These are phyloP conservation scores for Podila clonocystis DNA, from an alignment of 192 early-diverging fungal species.

Conservation along the genomic window DNA sequence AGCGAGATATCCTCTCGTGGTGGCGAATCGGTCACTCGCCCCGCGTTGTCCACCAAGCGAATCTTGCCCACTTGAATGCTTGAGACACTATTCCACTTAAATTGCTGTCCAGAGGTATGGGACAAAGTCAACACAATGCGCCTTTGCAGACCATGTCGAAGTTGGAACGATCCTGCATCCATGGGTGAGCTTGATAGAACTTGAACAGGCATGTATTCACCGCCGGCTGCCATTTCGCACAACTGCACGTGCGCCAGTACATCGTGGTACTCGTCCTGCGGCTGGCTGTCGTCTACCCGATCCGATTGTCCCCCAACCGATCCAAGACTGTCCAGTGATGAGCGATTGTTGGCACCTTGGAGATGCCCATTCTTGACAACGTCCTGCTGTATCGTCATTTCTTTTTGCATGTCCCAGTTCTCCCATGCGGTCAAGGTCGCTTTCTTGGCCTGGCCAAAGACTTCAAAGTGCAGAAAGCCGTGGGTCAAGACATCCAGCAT, in stretches of 20 bases:
- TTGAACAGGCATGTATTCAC: conserved; percentile 68
- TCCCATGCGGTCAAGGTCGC: conserved; percentile 54
- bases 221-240: conserved; percentile 70
- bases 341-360: conserved; percentile 1
- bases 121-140: conserved; percentile 71
- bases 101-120: conserved; percentile 74
- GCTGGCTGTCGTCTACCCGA: conserved; percentile 68
- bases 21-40: conserved; percentile 61
- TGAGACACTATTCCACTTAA: conserved; percentile 59
- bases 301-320: conserved; percentile 42
- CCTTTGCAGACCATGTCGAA: conserved; percentile 82
- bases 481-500: conserved; percentile 54
- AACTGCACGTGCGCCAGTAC: conserved; percentile 71
- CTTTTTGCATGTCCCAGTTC: conserved; percentile 62
- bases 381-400: conserved; percentile 50
- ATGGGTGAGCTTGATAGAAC: conserved; percentile 54
- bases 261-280: conserved; percentile 74
- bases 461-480: conserved; percentile 58
- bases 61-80: conserved; percentile 58
- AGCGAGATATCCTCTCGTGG: conserved; percentile 61
- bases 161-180: conserved; percentile 64
- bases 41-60: conserved; percentile 67
- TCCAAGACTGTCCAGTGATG: conserved; percentile 46
- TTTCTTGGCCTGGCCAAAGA: conserved; percentile 56
- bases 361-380: conserved; percentile 45